phyloP scores from a whole-genome alignment of 2,329 filamentous ascomycete genomes.

The Sporothrix curviconia region DNA sequence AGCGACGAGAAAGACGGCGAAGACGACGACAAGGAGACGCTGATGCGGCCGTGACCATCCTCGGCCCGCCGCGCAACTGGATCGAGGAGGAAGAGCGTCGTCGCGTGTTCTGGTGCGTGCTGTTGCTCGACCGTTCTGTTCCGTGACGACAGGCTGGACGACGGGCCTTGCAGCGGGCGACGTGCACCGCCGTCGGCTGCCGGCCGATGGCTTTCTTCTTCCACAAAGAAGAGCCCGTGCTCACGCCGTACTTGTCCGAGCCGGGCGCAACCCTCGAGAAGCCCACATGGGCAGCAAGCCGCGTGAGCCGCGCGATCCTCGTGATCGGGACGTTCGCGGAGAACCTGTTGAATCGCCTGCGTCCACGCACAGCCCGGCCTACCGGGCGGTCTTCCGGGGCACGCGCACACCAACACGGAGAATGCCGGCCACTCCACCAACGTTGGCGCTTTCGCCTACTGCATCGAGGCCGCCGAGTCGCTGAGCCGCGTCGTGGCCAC shows the following conservation, averaged over 20 bases:
- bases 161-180: slow-evolving; percentile 28
- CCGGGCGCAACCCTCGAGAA: no score
- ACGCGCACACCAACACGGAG: background rate
- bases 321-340: no score
- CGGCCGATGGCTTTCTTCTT: slow-evolving; percentile 28
- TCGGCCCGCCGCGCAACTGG: slow-evolving; percentile 27
- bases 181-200: slow-evolving; percentile 29
- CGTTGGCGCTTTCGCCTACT: slow-evolving; percentile 33
- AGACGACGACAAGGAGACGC: background rate
- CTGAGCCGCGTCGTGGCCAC: slow-evolving; percentile 31
- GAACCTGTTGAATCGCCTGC: slow-evolving; percentile 1
- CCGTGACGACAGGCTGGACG: slow-evolving; percentile 28
- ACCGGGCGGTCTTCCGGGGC: background rate
- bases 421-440: background rate
- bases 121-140: slow-evolving; percentile 29
- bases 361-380: background rate
- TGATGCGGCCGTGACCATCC: slow-evolving; percentile 19
- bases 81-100: slow-evolving; percentile 25
- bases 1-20: background rate
- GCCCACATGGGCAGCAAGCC: background rate
- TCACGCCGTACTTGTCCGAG: slow-evolving; percentile 27
- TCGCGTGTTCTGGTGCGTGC: slow-evolving; percentile 34
- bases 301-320: background rate
- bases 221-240: slow-evolving; percentile 26
- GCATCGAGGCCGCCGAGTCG: slow-evolving; percentile 32